Evolutionary conservation across 2,329 filamentous ascomycete species (phyloP), one percentile per base, ranked within the genome.

Genomic region (Rhynchosporium agropyri): DNA sequence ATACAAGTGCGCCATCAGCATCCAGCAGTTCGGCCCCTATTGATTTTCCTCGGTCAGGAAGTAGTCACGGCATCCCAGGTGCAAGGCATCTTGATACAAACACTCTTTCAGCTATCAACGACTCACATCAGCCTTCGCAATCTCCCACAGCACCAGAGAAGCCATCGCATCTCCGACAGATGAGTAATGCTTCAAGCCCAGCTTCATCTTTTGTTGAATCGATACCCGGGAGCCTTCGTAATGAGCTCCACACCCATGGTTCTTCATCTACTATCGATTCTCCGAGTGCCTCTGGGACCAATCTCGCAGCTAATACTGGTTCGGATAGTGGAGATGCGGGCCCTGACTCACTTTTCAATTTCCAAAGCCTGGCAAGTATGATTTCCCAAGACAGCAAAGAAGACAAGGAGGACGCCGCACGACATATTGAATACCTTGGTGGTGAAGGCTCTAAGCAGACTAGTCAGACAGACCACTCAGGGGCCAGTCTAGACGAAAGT

Each of bases 291-390:
- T 88, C 84, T 65, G 83, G 82, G 4, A 72, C 83, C 1, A 85
- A 83, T 49, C 74, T 85, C 2, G 79, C 77, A 2, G 46, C 59
- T 40, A 73, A 72, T 46, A 76, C 67, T 2, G 72, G 80, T 10
- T 79, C 79, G 12, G 83, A 86, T 29, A 76, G 79, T 6, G 82
- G 83, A 29, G 79, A 81, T 4, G 71, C 79, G 4, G 81, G 82
- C 51, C 78, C 82, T 0, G 93, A 97, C 73, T 86, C 92, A 3
- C 86, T 97, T 84, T 95, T 96, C 77, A 97, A 97, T 75, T 97
- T 97, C 74, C 83, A 87, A 61, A 97, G 92, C 69, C 79, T 98
- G 28, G 90, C 91, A 1, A 90, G 91, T 65, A 91, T 96, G 74
- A 90, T 97, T 36, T 90, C 88, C 45, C 83, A 87, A 56, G 84